Conservation (phyloP, 495 filamentous ascomycete species). For the Aspergillus sparsus region DNA sequence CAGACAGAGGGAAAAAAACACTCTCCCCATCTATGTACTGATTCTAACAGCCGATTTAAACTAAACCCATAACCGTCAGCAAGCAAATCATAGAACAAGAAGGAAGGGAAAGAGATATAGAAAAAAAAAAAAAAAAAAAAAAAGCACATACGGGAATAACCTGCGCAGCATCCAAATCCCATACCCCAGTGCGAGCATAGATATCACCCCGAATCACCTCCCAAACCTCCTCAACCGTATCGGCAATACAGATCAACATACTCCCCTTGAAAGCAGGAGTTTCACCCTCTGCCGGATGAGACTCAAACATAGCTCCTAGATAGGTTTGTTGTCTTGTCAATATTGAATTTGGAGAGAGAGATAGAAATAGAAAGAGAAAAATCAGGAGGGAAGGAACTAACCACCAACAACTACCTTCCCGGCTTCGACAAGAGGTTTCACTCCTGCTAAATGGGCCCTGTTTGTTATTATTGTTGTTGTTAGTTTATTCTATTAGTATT, state of each 20-base stretch:
- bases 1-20: too few relatives aligned
- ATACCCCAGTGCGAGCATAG: slow-evolving; percentile 69
- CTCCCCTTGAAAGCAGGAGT: slow-evolving; percentile 68
- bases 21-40: too few relatives aligned
- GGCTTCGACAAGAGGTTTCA: slow-evolving; percentile 37
- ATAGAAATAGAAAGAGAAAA: neutral
- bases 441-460: slow-evolving; percentile 38
- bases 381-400: slow-evolving; percentile 26
- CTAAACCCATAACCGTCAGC: slow-evolving; percentile 5
- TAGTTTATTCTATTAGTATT: neutral
- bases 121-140: slow-evolving; percentile 1
- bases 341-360: slow-evolving; percentile 1
- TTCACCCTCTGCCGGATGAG: slow-evolving; percentile 63
- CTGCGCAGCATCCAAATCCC: slow-evolving; percentile 77
- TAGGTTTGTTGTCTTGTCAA: neutral
- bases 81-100: neutral
- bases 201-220: slow-evolving; percentile 69
- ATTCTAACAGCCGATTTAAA: slow-evolving; percentile 4
- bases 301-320: slow-evolving; percentile 69
- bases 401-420: slow-evolving; percentile 41
- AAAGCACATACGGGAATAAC: slow-evolving; percentile 44
- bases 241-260: slow-evolving; percentile 62
- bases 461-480: slow-evolving; percentile 1
- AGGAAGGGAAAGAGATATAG: slow-evolving; percentile 3
- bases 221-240: slow-evolving; percentile 67